Evolutionary conservation across 441 rosid species (phyloP), one percentile per base, ranked within the genome.

Genomic region (Populus tomentosa): DNA sequence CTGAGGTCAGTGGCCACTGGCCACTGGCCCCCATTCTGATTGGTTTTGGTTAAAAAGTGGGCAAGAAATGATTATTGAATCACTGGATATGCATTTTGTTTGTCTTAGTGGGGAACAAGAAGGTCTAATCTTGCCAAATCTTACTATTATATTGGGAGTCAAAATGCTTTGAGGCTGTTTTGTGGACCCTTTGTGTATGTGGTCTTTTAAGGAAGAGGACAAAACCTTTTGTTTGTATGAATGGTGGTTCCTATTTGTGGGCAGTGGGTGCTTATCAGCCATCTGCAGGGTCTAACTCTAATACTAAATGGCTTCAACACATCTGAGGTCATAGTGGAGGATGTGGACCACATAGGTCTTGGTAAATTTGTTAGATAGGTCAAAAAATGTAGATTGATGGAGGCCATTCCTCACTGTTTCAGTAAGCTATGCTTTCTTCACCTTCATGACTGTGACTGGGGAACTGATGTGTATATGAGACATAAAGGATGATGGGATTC

Each of bases 201-300:
- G 71, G 30, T 42, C 36, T 80, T 71, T 40, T 76, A 9, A 71
- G 32, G 53, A 33, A 71, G 70, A 68, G 63, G 75, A 76, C 73
- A 59, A 65, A 18, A 7, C 40, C 64, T 56, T 70, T 80, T 72
- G 71, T 72, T 70, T 74, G 71, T 75, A 21, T 75, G 33, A 56
- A 70, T 72, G 76, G 77, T 72, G 75, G 38, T 76, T 78, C 32
- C 67, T 66, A 71, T 53, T 67, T 79, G 46, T 77, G n/a, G 68
- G 26, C 68, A 53, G 30, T 70, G 68, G 72, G 71, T 77, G 77
- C 75, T 72, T 59, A 71, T 71, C 65, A 69, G 24, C 79, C 63
- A 46, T 61, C 28, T 50, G 82, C 81, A 85, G 87, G 89, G 89
- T 79, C 85, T 69, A 74, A 82, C 79, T 81, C 69, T 64, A 28